Evolutionary conservation across 2,329 filamentous ascomycete genomes (phyloP).

Genomic region (Ambrosiella xylebori): DNA sequence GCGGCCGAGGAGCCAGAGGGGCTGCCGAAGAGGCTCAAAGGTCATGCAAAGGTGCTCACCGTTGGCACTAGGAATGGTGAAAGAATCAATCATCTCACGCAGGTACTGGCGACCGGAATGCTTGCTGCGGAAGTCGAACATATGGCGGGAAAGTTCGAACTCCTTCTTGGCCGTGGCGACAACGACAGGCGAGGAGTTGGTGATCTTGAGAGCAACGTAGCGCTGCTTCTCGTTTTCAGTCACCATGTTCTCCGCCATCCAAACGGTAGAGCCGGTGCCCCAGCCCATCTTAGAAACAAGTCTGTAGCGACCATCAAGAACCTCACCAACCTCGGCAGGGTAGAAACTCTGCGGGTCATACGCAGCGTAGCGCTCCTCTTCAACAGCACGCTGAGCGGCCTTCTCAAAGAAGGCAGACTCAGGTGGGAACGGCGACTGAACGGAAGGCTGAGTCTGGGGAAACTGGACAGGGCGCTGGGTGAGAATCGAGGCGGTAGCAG

Average conservation of each 20-base stretch:
- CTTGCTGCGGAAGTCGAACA: constrained; percentile 13
- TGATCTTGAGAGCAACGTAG: constrained; percentile 18
- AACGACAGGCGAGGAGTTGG: constrained; percentile 16
- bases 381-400: constrained; percentile 13
- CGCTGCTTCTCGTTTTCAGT: constrained; percentile 14
- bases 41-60: constrained; percentile 23
- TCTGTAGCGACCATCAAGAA: constrained; percentile 21
- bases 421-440: neutral
- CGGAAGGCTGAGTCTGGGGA: neutral
- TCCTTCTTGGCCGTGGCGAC: constrained; percentile 16
- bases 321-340: constrained; percentile 20
- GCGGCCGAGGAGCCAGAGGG: constrained; percentile 22
- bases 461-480: neutral
- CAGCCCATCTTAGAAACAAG: constrained; percentile 23
- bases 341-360: constrained; percentile 19
- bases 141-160: constrained; percentile 16
- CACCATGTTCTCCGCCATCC: constrained; percentile 19
- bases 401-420: constrained; percentile 1
- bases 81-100: constrained; percentile 19
- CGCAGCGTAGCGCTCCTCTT: constrained; percentile 16
- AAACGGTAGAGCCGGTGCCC: constrained; percentile 24
- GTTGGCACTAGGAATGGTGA: constrained; percentile 17
- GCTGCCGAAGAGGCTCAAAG: constrained; percentile 25
- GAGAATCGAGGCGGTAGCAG: neutral
- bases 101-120: constrained; percentile 19